These are phyloP conservation scores for Talaromyces atroroseus DNA, from an alignment of 2,329 filamentous ascomycete species.

Conservation along the genomic window DNA sequence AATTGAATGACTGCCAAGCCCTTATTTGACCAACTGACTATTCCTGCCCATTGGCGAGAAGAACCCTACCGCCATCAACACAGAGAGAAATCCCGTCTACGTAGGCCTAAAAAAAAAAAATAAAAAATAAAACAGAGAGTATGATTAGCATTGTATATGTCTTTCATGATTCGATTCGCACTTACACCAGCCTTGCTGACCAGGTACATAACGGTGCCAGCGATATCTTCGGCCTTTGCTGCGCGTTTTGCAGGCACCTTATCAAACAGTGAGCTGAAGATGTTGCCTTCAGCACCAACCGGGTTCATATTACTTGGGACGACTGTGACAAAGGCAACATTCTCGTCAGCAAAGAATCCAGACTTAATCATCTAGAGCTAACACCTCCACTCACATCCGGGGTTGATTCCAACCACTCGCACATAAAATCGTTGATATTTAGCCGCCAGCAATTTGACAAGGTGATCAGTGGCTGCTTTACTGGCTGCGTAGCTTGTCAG, in stretches of 20 bases:
- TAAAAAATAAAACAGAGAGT: neutral
- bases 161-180: neutral
- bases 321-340: constrained; percentile 22
- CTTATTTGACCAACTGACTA: constrained; percentile 3
- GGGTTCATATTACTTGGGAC: constrained; percentile 44
- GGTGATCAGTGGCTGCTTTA: constrained; percentile 50
- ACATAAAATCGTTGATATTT: constrained; percentile 45
- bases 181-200: constrained; percentile 38
- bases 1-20: neutral
- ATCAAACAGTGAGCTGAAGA: constrained; percentile 38
- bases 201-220: constrained; percentile 40
- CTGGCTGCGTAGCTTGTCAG: constrained; percentile 49
- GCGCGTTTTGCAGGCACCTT: constrained; percentile 37
- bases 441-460: constrained; percentile 45
- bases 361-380: constrained; percentile 14
- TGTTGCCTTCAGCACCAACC: constrained; percentile 36
- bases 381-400: constrained; percentile 31
- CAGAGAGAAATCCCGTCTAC: constrained; percentile 37
- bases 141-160: neutral
- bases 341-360: neutral
- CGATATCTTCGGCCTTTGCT: constrained; percentile 38
- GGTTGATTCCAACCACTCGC: constrained; percentile 42
- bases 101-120: constrained; percentile 33
- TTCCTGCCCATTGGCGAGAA: constrained; percentile 38
- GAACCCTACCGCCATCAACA: constrained; percentile 36